Percentiles rank a stretch among this genome's conserved stretches.
phyloP scores from a whole-genome alignment of 345 rosid species.

The Syzygium oleosum region DNA sequence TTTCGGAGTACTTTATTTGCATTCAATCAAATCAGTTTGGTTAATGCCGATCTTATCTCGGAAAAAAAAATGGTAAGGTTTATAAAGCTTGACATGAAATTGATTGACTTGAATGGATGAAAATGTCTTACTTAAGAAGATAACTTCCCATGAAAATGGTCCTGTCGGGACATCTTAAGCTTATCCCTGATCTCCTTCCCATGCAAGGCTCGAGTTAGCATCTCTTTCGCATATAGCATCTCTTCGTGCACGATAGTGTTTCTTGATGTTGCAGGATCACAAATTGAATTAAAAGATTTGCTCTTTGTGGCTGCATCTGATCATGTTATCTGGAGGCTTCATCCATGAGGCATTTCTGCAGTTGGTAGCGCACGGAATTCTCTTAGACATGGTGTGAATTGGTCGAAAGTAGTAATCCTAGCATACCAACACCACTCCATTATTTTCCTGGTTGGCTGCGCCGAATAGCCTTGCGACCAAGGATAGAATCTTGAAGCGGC shows the following conservation, averaged over 20 bases:
- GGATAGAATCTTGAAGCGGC: no score
- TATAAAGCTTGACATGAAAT: not conserved
- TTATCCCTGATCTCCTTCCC: not conserved
- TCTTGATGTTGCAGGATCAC: no score
- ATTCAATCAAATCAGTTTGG: not conserved
- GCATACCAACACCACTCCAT: not conserved
- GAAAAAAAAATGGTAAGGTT: not conserved
- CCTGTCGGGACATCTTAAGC: accelerated
- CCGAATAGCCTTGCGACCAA: not conserved
- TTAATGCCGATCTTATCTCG: not conserved
- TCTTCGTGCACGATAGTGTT: no score
- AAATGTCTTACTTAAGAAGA: accelerated
- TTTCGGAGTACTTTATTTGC: not conserved
- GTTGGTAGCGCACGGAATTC: not conserved
- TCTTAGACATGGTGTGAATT: not conserved
- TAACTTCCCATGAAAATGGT: accelerated
- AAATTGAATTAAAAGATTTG: no score
- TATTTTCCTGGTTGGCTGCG: not conserved
- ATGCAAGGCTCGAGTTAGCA: not conserved
- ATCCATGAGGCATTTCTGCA: not conserved
- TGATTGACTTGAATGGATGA: not conserved
- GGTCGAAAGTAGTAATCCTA: not conserved
- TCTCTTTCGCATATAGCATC: no score
- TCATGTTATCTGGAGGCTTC: not conserved
- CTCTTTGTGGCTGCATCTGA: not conserved